Evolutionary conservation across 164 flowering plant genomes (phyloP).

Genomic region (Malania oleifera): DNA sequence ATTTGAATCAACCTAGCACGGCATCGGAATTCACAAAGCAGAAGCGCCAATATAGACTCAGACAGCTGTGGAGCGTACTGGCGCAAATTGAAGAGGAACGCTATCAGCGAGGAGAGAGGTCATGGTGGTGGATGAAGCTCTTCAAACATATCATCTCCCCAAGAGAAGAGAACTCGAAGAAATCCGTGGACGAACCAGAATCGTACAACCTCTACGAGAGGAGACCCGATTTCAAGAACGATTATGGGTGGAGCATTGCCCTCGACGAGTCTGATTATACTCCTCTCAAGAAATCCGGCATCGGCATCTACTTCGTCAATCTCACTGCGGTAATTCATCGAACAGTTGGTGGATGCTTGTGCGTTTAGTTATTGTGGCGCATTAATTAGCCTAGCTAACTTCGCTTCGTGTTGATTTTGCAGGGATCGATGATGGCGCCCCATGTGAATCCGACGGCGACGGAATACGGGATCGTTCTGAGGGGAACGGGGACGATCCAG

Average conservation of each 20-base stretch:
- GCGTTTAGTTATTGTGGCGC: no score
- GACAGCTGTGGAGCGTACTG: slow-evolving; percentile 33
- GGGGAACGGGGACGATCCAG: slow-evolving; percentile 62
- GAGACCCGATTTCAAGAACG: slow-evolving; percentile 58
- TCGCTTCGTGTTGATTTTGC: background rate
- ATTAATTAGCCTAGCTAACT: no score
- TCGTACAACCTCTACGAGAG: slow-evolving; percentile 59
- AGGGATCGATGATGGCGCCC: slow-evolving; percentile 99
- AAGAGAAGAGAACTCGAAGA: slow-evolving; percentile 8
- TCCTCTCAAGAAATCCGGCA: slow-evolving; percentile 51
- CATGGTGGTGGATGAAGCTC: slow-evolving; percentile 67
- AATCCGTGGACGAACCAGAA: slow-evolving; percentile 27
- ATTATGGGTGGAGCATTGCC: slow-evolving; percentile 84
- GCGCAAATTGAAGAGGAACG: slow-evolving; percentile 16
- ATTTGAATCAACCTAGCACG: no score
- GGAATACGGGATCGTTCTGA: slow-evolving; percentile 71
- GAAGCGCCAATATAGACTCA: no score
- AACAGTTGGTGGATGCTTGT: no score
- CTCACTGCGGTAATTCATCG: slow-evolving; percentile 68
- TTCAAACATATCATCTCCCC: no score
- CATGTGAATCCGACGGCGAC: slow-evolving; percentile 86
- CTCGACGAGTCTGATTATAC: slow-evolving; percentile 49
- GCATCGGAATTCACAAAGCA: no score
- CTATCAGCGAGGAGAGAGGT: slow-evolving; percentile 4
- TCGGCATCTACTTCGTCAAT: slow-evolving; percentile 72